Evolutionary conservation across 768 basidiomycete genomes (phyloP), one percentile per base, ranked within the genome.

Genomic region (Chalciporus piperatus): DNA sequence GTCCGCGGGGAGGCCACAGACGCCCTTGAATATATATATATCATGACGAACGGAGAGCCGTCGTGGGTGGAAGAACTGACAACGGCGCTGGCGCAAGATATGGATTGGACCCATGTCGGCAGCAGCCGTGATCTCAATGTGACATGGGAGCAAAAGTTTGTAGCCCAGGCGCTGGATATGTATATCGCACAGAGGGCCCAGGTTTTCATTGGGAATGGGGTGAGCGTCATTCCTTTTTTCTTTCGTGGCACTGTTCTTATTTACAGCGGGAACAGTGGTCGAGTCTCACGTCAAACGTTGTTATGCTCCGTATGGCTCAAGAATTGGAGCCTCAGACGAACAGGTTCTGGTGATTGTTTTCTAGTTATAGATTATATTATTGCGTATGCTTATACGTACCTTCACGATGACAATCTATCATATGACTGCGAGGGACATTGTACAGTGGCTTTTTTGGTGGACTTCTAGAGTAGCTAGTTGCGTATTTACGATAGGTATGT

Each of bases 181-280:
- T 70, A 71, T 44, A 67, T 82, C 28, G 78, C 73, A 19, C 64
- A 72, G 48, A 63, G 69, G 42, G 77, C 80, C 11, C 74, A 79
- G 50, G 70, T 75, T n/a, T 76, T 82, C 48, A 65, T 82, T 32
- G 81, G 80, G 1, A 81, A 82, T 45, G 81, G 81, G 58, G 78
- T 79, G 40, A 57, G 78, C 55, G 12, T 10, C 22, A 6, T 30
- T 3, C 25, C 22, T 45, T 37, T 2, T 0, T 3, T 27, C 8
- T n/a, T n/a, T n/a, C 11, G 10, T 11, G 6, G 40, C 28, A 19
- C 28, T 12, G n/a, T 38, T 32, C 54, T 60, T 17, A 66, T 41
- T 38, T n/a, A n/a, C 9, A 4, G 32, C 7, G n/a, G 12, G 32
- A 47, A 25, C 50, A 74, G 73, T 75, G 71, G 61, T 75, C 74